Evolutionary conservation across 1,284 basidiomycete genomes (phyloP), one percentile per base, ranked within the genome.

Genomic region (Gomphus bonarii): DNA sequence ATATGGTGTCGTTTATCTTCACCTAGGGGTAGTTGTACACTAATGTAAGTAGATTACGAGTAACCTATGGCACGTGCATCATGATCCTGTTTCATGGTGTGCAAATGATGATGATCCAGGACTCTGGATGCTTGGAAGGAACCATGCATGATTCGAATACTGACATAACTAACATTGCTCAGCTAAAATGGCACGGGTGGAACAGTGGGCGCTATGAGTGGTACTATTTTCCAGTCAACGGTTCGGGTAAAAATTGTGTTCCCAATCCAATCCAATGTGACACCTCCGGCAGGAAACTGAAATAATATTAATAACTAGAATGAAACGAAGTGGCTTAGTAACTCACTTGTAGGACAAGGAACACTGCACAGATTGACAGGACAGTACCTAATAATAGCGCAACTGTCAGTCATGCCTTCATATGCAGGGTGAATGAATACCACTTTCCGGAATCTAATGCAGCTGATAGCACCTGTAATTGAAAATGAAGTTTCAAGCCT

Each of bases 211-310:
- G 43, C 16, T 38, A 52, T 46, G 18, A 58, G 50, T 53, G 49
- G 43, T 11, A 33, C 6, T 14, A 50, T 25, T 28, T 53, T 48
- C 57, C 57, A 58, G 33, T 58, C 57, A 12, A 50, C 57, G 10
- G 57, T 58, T 20, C 25, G 50, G 18, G 42, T 59, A 62, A 73
- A 84, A 5, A 94, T 85, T 3, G 63, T 72, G 68, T 94, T 97
- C 9, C 93, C 94, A 89, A 91, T 92, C 94, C 94, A 97, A 54
- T 82, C 73, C 48, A 94, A 60, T 36, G 62, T 62, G 14, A 88
- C 69, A 3, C 88, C 88, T 49, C 79, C 73, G 50, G 76, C 80
- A 0, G 91, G 90, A 63, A 92, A 79, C 72, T 84, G 12, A 57
- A 25, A 7, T 10, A 44, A 12, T n/a, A 51, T 30, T 43, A 4